These are phyloP conservation scores for Scleroderma citrinum DNA, from an alignment of 768 basidiomycete species.

Conservation along the genomic window DNA sequence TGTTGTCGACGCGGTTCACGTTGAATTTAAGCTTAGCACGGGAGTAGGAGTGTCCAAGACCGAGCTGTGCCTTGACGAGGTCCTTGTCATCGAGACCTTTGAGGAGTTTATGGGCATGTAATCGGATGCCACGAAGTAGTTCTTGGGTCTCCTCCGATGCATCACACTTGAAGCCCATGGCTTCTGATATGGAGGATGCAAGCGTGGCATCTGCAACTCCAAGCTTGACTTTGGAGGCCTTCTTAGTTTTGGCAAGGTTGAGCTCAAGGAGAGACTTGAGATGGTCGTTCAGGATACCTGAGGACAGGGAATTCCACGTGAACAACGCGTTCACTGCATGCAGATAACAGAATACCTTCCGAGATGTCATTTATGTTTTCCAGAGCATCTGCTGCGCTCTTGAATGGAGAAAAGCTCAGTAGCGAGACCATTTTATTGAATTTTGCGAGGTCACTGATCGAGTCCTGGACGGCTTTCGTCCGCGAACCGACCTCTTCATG, in stretches of 20 bases:
- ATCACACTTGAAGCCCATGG: slow-evolving; percentile 69
- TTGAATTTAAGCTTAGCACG: slow-evolving; percentile 98
- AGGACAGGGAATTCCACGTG: not conserved
- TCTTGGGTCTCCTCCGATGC: slow-evolving; percentile 76
- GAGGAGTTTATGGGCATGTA: slow-evolving; percentile 85
- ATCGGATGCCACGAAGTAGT: slow-evolving; percentile 86
- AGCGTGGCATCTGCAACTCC: slow-evolving; percentile 74
- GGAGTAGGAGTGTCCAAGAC: slow-evolving; percentile 95
- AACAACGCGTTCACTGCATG: not conserved
- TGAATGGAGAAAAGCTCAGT: slow-evolving; percentile 90
- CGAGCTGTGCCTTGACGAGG: slow-evolving; percentile 89
- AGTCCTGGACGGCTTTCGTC: slow-evolving; percentile 73
- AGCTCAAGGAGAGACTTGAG: slow-evolving; percentile 81
- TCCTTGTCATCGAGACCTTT: slow-evolving; percentile 85
- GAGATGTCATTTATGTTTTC: slow-evolving; percentile 96
- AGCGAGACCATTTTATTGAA: slow-evolving; percentile 91
- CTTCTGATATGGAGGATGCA: slow-evolving; percentile 71
- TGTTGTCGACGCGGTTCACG: slow-evolving; percentile 94
- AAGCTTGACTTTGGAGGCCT: slow-evolving; percentile 63
- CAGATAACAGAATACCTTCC: slow-evolving; percentile 57
- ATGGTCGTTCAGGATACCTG: slow-evolving; percentile 83
- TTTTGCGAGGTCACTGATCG: slow-evolving; percentile 79
- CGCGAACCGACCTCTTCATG: slow-evolving; percentile 83
- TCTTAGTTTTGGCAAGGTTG: slow-evolving; percentile 73
- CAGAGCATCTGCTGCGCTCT: slow-evolving; percentile 86